A percentile compares a stretch with the other conserved stretches of the same genome.
These are phyloP conservation scores for Populus alba DNA, from an alignment of 345 rosid species.

Conservation along the genomic window DNA sequence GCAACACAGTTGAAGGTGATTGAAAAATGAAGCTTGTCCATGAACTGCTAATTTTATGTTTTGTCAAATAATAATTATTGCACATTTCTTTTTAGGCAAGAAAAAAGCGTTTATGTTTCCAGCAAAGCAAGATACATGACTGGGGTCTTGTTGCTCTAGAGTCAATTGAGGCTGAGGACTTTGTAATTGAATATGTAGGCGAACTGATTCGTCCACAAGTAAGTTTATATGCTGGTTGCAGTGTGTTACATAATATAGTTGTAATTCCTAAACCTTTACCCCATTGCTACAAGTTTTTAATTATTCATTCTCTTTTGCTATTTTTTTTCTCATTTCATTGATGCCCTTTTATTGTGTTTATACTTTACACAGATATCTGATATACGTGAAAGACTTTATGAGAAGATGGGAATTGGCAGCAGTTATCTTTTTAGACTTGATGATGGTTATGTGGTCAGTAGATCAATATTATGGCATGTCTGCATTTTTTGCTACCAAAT, in stretches of 20 bases:
- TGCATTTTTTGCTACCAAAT: neutral
- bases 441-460: constrained; percentile 94
- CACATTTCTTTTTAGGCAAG: constrained; percentile 61
- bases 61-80: constrained; percentile 3
- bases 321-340: neutral
- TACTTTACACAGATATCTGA: constrained; percentile 75
- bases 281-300: neutral
- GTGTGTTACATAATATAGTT: neutral
- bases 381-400: constrained; percentile 86
- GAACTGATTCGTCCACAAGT: constrained; percentile 93
- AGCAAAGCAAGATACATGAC: constrained; percentile 94
- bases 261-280: neutral
- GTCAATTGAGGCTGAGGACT: constrained; percentile 95
- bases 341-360: constrained; percentile 18
- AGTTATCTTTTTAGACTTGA: constrained; percentile 98
- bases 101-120: constrained; percentile 85
- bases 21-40: constrained; percentile 13
- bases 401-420: constrained; percentile 99
- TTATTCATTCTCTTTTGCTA: neutral
- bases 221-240: constrained; percentile 24
- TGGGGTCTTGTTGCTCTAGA: constrained; percentile 98
- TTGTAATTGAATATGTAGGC: constrained; percentile 97
- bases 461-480: neutral
- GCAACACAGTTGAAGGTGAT: constrained; percentile 85
- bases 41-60: constrained; percentile 8